These are phyloP conservation scores for Geotrichum phurueaensis DNA, from an alignment of 1,139 yeast genomes.

Conservation along the genomic window DNA sequence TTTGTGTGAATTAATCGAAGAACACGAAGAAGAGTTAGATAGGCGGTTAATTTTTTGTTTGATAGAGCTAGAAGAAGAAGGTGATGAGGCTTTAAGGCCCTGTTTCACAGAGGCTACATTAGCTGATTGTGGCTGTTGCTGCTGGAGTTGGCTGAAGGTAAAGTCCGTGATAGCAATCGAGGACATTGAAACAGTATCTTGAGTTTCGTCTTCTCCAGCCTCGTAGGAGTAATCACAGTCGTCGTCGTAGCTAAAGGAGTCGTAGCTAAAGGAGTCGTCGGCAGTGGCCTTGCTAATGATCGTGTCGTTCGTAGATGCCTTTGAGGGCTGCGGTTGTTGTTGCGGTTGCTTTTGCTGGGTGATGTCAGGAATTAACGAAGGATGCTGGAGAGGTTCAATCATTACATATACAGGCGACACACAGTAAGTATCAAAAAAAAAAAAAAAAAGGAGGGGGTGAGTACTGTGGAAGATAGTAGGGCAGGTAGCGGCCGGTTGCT, in stretches of 20 bases:
- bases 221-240: not conserved
- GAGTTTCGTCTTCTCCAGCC: not conserved
- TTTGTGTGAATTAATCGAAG: constrained; percentile 8
- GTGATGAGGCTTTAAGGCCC: not conserved
- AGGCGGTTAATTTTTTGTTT: not conserved
- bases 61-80: not conserved
- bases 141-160: not conserved
- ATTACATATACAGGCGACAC: not conserved
- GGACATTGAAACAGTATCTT: not conserved
- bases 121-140: not conserved
- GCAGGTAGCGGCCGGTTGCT: not conserved
- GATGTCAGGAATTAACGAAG: not conserved
- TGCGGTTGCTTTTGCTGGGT: not conserved
- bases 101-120: not conserved
- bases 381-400: not conserved
- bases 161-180: not conserved
- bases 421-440: not conserved
- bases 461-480: not conserved
- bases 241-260: not conserved
- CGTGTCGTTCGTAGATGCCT: not conserved
- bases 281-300: not conserved
- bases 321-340: not conserved
- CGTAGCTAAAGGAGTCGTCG: not conserved
- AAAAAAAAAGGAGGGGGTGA: not conserved
- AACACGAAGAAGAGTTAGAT: constrained; percentile 5